Evolutionary conservation across 192 early-diverging fungal genomes (phyloP).

Genomic region (Gaertneriomyces semiglobifer): DNA sequence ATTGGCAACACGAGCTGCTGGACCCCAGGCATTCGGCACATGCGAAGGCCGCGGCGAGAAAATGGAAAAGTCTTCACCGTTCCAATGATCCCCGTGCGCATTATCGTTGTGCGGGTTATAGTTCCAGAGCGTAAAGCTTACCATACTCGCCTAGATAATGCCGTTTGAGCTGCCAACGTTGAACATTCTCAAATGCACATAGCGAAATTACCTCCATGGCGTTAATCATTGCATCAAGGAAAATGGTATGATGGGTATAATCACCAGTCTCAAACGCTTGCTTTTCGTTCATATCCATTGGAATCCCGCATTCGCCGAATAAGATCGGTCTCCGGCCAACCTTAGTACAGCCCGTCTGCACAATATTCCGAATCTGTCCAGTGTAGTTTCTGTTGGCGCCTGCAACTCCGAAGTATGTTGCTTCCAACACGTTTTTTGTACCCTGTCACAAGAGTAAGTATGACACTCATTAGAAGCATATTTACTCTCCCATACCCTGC

Average conservation of each 20-base stretch:
- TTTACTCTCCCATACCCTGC: conserved; percentile 44
- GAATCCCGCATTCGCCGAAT: conserved; percentile 80
- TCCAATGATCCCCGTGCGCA: conserved; percentile 72
- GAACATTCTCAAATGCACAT: neutral
- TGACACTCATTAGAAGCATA: conserved; percentile 7
- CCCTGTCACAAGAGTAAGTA: conserved; percentile 45
- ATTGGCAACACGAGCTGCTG: no score
- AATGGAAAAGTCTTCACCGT: conserved; percentile 68
- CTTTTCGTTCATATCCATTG: conserved; percentile 81
- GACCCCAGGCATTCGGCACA: no score
- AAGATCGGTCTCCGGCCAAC: conserved; percentile 70
- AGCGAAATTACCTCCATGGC: conserved; percentile 55
- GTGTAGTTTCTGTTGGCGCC: conserved; percentile 75
- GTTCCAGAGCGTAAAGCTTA: conserved; percentile 85
- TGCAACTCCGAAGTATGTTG: conserved; percentile 74
- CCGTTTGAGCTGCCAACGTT: neutral
- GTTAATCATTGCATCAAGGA: conserved; percentile 72
- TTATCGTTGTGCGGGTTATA: conserved; percentile 81
- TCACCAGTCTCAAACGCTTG: conserved; percentile 68
- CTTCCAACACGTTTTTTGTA: conserved; percentile 64
- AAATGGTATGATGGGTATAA: conserved; percentile 67
- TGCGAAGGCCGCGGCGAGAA: conserved; percentile 40
- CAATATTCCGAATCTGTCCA: conserved; percentile 68
- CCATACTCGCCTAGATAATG: conserved; percentile 48
- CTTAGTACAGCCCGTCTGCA: conserved; percentile 49